A percentile compares a stretch with the other conserved stretches of the same genome.
phyloP scores from a whole-genome alignment of 2,329 filamentous ascomycete species.

The Fusarium sublunatum region DNA sequence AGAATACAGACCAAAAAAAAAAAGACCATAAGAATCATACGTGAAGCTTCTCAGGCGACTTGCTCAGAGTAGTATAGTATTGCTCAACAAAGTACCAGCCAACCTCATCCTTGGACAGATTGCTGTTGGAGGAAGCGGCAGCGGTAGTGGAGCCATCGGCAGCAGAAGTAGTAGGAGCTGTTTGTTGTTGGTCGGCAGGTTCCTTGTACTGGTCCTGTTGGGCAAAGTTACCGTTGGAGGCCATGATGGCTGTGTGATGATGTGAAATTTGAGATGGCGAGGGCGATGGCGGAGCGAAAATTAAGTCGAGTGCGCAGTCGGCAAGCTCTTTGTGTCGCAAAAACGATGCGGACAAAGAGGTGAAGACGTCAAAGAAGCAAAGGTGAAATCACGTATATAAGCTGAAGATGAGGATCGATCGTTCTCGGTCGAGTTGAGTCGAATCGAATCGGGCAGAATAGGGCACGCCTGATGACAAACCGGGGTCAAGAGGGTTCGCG shows the following conservation, averaged over 20 bases:
- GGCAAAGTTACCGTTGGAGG: slow-evolving; percentile 67
- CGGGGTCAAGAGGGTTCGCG: slow-evolving; percentile 36
- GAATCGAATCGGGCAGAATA: slow-evolving; percentile 30
- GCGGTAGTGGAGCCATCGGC: slow-evolving; percentile 46
- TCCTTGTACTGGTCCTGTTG: slow-evolving; percentile 58
- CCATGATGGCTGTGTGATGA: slow-evolving; percentile 56
- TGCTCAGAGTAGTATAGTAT: slow-evolving; percentile 98
- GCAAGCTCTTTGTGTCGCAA: slow-evolving; percentile 37
- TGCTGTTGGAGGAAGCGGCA: slow-evolving; percentile 54
- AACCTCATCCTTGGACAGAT: slow-evolving; percentile 87
- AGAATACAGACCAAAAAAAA: background rate
- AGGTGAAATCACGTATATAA: slow-evolving; percentile 7
- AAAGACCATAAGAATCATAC: slow-evolving; percentile 56
- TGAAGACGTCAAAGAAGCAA: slow-evolving; percentile 22
- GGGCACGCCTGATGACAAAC: slow-evolving; percentile 42
- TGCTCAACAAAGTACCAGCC: slow-evolving; percentile 99
- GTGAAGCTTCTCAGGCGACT: slow-evolving; percentile 91
- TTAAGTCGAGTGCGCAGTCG: slow-evolving; percentile 35
- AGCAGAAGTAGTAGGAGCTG: slow-evolving; percentile 50
- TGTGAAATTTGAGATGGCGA: slow-evolving; percentile 27
- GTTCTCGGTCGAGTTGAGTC: slow-evolving; percentile 26
- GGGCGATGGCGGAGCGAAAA: slow-evolving; percentile 35
- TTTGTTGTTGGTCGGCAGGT: slow-evolving; percentile 53
- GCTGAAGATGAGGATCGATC: slow-evolving; percentile 31
- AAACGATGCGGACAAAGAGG: slow-evolving; percentile 18